Evolutionary conservation across 192 early-diverging fungal genomes (phyloP), one percentile per base, ranked within the genome.

Genomic region (Backusella tarrabulga): DNA sequence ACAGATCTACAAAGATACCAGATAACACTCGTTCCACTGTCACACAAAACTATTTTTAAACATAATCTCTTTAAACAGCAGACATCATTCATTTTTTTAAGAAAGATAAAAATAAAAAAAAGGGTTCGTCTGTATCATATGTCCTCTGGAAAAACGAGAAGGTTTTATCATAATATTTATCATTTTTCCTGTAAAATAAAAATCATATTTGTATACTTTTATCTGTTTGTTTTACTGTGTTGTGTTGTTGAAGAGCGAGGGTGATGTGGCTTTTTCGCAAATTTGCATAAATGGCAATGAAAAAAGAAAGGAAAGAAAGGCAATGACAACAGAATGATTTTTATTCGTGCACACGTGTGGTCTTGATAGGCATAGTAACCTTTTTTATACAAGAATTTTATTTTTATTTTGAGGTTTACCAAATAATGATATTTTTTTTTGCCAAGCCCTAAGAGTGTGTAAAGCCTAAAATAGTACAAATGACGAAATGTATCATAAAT

Each of bases 401-500:
- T n/a, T 54, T 54, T 54, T 54, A 5, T 54, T 21, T 17, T 15
- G 17, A 19, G 19, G 19, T 56, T 21, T 56, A 23, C n/a, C 42
- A 50, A 50, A 50, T 50, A n/a, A 7, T 50, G 19, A n/a, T 50
- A n/a, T 50, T 50, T 50, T 44, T 42, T 29, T 63, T 63, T 14
- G 23, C 56, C 56, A 63, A 63, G 56, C 56, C 56, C 56, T 11
- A 63, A 63, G 23, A 63, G 56, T 14, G 11, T 29, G 56, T 63
- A 63, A 63, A 63, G 11, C 56, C 56, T 63, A 63, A 63, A 63
- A 63, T 63, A 63, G 56, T 63, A 63, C 56, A 63, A 63, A 63
- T 63, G 56, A 63, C 56, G 56, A 63, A 63, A 63, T 63, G 56
- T 63, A 26, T 32, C 32, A 32, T 32, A 29, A 29, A 12, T 63